Conservation (phyloP, 108 stramenopile species). For the Cyclotella sp. region DNA sequence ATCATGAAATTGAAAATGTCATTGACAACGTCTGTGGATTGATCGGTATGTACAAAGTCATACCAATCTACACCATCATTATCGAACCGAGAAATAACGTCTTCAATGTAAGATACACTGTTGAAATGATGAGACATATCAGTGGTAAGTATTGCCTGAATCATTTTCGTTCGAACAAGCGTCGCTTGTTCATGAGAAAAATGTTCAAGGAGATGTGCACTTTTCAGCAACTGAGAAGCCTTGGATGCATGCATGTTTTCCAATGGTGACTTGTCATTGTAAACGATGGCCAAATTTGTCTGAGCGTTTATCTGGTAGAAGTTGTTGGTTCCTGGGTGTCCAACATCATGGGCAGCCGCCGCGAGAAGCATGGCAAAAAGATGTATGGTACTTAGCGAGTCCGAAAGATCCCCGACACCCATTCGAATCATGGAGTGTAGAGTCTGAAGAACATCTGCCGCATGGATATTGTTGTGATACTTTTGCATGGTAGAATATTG, state of each 20-base stretch:
- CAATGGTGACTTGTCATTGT: conserved; percentile 78
- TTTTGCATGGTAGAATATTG: conserved; percentile 40
- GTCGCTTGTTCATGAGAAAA: conserved; percentile 22
- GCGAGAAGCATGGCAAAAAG: conserved; percentile 69
- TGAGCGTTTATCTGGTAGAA: conserved; percentile 67
- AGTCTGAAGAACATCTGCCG: conserved; percentile 75
- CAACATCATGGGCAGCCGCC: conserved; percentile 85
- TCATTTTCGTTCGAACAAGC: conserved; percentile 60
- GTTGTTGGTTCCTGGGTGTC: conserved; percentile 88
- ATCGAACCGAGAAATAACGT: conserved; percentile 27
- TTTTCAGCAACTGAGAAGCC: conserved; percentile 43
- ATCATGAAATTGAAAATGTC: conserved; percentile 56
- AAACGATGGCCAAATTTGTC: conserved; percentile 66
- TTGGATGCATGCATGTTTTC: conserved; percentile 85
- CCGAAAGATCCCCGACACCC: conserved; percentile 28
- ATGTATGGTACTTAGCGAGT: conserved; percentile 48
- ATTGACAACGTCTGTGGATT: conserved; percentile 14
- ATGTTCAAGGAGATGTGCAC: conserved; percentile 37
- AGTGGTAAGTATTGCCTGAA: conserved; percentile 77
- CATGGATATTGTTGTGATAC: conserved; percentile 89
- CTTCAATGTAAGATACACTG: conserved; percentile 24
- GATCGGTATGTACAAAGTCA: not conserved
- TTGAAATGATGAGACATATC: conserved; percentile 86
- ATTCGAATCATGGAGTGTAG: conserved; percentile 55
- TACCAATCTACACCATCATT: conserved; percentile 29